Evolutionary conservation across 2,329 filamentous ascomycete genomes (phyloP).

Genomic region (Alternaria brassicicola): DNA sequence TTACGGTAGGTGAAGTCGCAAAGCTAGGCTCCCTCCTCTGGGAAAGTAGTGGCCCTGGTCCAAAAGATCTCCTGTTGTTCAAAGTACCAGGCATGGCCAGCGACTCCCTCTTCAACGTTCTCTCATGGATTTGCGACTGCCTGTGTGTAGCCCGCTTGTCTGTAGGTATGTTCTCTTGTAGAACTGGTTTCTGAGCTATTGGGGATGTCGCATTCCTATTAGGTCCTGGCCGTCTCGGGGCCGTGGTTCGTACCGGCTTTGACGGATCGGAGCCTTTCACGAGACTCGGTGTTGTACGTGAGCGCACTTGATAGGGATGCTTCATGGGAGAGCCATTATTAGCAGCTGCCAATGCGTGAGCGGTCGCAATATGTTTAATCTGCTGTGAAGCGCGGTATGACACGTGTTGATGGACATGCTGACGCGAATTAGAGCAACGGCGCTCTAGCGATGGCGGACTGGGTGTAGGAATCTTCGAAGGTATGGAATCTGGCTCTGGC

Average conservation of each 20-base stretch:
- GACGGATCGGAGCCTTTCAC: conserved; percentile 18
- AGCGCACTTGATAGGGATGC: conserved; percentile 27
- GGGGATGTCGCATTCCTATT: conserved; percentile 16
- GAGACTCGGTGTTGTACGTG: conserved; percentile 42
- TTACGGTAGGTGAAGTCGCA: conserved; percentile 20
- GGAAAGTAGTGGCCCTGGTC: conserved; percentile 9
- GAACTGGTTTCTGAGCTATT: conserved; percentile 11
- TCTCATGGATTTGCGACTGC: conserved; percentile 30
- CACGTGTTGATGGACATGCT: conserved; percentile 24
- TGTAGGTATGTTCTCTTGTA: conserved; percentile 34
- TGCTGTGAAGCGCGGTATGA: conserved; percentile 23
- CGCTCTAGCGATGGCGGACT: conserved; percentile 26
- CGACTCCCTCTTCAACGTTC: conserved; percentile 24
- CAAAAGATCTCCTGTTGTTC: conserved; percentile 26
- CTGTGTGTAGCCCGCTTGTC: conserved; percentile 21
- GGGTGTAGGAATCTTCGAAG: conserved; percentile 41
- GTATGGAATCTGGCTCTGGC: conserved; percentile 8
- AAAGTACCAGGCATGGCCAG: conserved; percentile 19
- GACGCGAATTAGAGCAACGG: conserved; percentile 37
- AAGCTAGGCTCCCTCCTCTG: conserved; percentile 25
- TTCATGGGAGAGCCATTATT: conserved; percentile 18
- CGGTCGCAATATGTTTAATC: conserved; percentile 25
- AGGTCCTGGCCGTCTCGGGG: conserved; percentile 25
- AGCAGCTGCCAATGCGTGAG: conserved; percentile 17
- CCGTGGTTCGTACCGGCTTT: conserved; percentile 20